Base-by-base conservation (phyloP, 306 rosid genomes). In the Arachis stenosperma region DNA sequence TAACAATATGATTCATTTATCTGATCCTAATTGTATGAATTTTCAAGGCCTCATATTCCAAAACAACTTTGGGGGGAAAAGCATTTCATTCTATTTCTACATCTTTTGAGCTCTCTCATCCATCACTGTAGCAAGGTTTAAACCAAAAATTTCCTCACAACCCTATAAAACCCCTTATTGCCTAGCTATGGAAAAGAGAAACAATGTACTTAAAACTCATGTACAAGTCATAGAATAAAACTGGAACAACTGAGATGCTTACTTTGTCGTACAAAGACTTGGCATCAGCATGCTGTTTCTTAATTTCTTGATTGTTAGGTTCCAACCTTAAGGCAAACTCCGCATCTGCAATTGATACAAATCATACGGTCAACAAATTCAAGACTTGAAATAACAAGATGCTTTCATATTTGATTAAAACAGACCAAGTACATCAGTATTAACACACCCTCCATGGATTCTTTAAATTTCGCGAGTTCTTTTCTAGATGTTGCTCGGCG, bases 311-410 rank as follows among this genome's bases (percentile, higher is more conserved):
- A 83, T 94, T 94, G 68, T 86, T 85, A 51, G 96, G 97, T 82
- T 94, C 96, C 96, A 94, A 86, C 81, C 91, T 87, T 80, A 88
- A 78, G 81, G 96, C 90, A 88, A 91, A 89, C 70, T 88, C 96
- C 36, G 97, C 90, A 94, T 94, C 99, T 94, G 88, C 75, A 79
- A 77, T 79, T 77, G 59, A 69, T 64, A 74, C 67, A 85, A 76
- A 83, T 68, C 59, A 78, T 79, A 72, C 71, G 69, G 47, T 54
- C 65, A 82, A 84, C 72, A 80, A 63, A 47, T 56, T 75, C 52
- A 71, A 65, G 78, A 63, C 42, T 56, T 75, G 47, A 71, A 65
- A 74, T 59, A 74, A 67, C 58, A 74, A 47, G 74, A 67, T 47
- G 62, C 8, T 69, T 63, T 33, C 11, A 17, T 0, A 60, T 55